Evolutionary conservation across 805 yeast genomes (phyloP).

Genomic region (Candida awuae): DNA sequence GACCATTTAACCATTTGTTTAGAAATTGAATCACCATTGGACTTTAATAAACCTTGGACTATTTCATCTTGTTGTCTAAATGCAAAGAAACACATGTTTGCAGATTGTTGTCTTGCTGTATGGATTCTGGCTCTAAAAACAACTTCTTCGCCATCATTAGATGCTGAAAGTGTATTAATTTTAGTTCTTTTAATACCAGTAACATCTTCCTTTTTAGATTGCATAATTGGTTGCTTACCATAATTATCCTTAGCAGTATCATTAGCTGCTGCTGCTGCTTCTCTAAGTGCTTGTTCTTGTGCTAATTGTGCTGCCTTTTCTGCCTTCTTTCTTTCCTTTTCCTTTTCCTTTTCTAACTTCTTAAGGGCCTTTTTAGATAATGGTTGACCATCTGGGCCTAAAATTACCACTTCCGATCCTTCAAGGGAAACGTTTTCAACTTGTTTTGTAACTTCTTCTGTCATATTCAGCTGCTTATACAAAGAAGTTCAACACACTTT

Average conservation of each 20-base stretch:
- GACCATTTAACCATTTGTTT: conserved; percentile 98
- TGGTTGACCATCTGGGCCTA: conserved; percentile 68
- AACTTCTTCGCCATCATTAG: conserved; percentile 67
- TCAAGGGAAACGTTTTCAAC: conserved; percentile 21
- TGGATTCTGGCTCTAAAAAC: conserved; percentile 92
- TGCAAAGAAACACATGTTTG: conserved; percentile 83
- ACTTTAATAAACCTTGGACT: conserved; percentile 79
- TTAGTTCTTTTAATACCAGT: conserved; percentile 58
- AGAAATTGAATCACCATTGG: conserved; percentile 61
- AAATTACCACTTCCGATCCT: conserved; percentile 17
- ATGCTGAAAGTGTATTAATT: conserved; percentile 48
- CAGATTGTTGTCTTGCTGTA: conserved; percentile 90
- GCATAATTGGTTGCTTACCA: conserved; percentile 84
- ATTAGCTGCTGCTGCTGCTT: conserved; percentile 56
- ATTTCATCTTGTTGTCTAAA: conserved; percentile 83
- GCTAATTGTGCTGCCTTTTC: conserved; percentile 87
- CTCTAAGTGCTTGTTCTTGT: conserved; percentile 75
- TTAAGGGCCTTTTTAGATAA: conserved; percentile 89
- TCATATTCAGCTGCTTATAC: no score
- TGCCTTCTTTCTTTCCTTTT: conserved; percentile 87
- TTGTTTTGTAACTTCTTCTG: conserved; percentile 25
- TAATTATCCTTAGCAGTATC: conserved; percentile 85
- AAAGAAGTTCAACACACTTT: no score
- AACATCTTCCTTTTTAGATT: conserved; percentile 46
- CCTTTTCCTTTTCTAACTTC: conserved; percentile 87